Evolutionary conservation across 2,329 filamentous ascomycete genomes (phyloP), one percentile per base, ranked within the genome.

Genomic region (Coleophoma eucalyptorum): DNA sequence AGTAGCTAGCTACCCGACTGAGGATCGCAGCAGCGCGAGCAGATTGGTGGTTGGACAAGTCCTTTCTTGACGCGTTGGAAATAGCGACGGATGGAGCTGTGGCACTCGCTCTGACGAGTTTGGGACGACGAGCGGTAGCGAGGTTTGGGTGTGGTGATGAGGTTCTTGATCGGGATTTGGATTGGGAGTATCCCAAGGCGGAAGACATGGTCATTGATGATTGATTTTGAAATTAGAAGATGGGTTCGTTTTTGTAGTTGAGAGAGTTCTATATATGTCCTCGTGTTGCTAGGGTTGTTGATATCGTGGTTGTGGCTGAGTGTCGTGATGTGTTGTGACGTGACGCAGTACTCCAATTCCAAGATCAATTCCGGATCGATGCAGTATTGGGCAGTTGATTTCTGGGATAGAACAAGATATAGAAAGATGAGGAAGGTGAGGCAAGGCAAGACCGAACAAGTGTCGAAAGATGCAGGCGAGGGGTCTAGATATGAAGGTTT

Each of bases 41-140:
- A 26, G 71, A 71, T 11, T 75, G 72, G 2, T 76, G 70, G 47
- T 67, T 74, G 13, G 75, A 74, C 42, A 81, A 66, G 37, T 80
- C 71, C 50, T 76, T 75, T 48, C 75, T 70, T 54, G 74, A 78
- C 33, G 74, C 75, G 56, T 76, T 80, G 32, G 78, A 79, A 4
- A 76, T 73, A 12, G 78, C 82, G 56, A 83, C 75, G 26, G 78
- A 80, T 4, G 80, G 79, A 54, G 79, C 79, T 11, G 80, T 83
- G 32, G 75, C 77, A 49, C 72, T 73, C 26, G 80, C 76, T 52
- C 80, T 72, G 41, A 82, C 69, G 40, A 83, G 70, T 46, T 75
- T 73, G 34, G 80, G 80, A 52, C 79, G 72, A 56, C 76, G 70
- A 51, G 70, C 66, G 50, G 65, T 62, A 46, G 62, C 59, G 32